Evolutionary conservation across 2,329 filamentous ascomycete genomes (phyloP), one percentile per base, ranked within the genome.

Genomic region (Microsporum canis): DNA sequence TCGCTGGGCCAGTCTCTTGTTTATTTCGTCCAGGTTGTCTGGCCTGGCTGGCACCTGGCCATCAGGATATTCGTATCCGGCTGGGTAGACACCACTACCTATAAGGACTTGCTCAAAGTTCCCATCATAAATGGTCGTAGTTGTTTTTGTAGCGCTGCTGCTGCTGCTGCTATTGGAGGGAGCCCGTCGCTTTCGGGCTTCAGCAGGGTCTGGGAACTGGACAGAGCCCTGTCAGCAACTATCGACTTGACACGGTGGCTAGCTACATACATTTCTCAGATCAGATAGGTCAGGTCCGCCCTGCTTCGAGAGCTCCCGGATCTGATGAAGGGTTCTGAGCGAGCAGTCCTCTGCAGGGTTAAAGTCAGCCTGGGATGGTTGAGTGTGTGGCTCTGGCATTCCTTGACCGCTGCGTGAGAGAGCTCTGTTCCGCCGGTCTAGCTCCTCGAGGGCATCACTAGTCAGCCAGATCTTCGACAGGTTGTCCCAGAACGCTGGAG

Each of bases 81-180:
- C 34, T 29, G 70, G 64, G 59, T 73, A 71, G 39, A 77, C 64
- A 12, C 61, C 61, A 63, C 70, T 47, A 60, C 77, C 71, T 60
- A 72, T 70, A 45, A 78, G 63, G 55, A 73, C 68, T 60, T 73
- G 70, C 59, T 75, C 67, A 65, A 77, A 77, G 61, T 67, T 64
- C 56, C 66, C 65, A 64, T 72, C 63, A 62, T 76, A 75, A 1
- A 66, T 62, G 55, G 36, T 43, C 10, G n/a, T 58, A 23, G 45
- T 53, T 17, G 43, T 38, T 23, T 17, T 60, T 17, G 58, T 53
- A 29, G 45, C 23, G 66, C 64, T 33, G 14, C 4, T 38, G 43
- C n/a, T 10, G 14, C 14, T 14, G 38, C 38, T 39, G 14, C 14
- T 36, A 10, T 43, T 38, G 29, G 7, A 8, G 66, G 59, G 33